These are phyloP conservation scores for Botryotinia narcissicola DNA, from an alignment of 2,329 filamentous ascomycete species.

Conservation along the genomic window DNA sequence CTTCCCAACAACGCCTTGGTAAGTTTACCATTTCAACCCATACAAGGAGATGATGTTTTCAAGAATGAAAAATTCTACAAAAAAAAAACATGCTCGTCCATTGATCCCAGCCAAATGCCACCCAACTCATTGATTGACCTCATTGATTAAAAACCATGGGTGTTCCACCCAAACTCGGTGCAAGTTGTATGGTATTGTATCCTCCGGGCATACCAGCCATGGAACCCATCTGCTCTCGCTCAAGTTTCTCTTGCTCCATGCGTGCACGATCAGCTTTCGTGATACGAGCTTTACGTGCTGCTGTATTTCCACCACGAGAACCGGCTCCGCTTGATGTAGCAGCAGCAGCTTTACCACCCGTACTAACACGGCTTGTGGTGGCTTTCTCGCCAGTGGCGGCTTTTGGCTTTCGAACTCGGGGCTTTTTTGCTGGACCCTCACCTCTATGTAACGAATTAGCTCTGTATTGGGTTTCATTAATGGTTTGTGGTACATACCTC, in stretches of 20 bases:
- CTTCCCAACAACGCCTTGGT: conserved; percentile 12
- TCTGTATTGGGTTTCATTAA: conserved; percentile 12
- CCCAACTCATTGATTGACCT: background rate
- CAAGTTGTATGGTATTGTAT: conserved; percentile 35
- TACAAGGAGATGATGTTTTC: conserved; percentile 3
- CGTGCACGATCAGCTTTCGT: conserved; percentile 82
- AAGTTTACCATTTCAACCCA: conserved; percentile 5
- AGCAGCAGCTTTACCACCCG: conserved; percentile 52
- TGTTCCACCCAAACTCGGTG: conserved; percentile 35
- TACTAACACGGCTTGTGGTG: conserved; percentile 64
- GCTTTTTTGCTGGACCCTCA: conserved; percentile 71
- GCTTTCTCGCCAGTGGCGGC: conserved; percentile 57
- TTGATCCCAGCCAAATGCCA: background rate
- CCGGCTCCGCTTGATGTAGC: conserved; percentile 49
- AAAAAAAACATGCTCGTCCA: background rate
- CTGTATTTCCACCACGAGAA: conserved; percentile 71
- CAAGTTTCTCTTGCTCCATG: conserved; percentile 77
- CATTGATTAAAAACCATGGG: conserved; percentile 39
- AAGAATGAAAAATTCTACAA: conserved; percentile 16
- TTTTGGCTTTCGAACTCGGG: conserved; percentile 46
- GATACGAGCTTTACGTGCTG: conserved; percentile 72
- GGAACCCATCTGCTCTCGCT: conserved; percentile 55
- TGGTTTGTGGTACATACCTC: conserved; percentile 31
- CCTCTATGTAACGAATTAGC: conserved; percentile 52
- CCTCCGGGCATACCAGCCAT: conserved; percentile 33